Conservation (phyloP, 2,329 filamentous ascomycete genomes). For the Fusarium graminum region DNA sequence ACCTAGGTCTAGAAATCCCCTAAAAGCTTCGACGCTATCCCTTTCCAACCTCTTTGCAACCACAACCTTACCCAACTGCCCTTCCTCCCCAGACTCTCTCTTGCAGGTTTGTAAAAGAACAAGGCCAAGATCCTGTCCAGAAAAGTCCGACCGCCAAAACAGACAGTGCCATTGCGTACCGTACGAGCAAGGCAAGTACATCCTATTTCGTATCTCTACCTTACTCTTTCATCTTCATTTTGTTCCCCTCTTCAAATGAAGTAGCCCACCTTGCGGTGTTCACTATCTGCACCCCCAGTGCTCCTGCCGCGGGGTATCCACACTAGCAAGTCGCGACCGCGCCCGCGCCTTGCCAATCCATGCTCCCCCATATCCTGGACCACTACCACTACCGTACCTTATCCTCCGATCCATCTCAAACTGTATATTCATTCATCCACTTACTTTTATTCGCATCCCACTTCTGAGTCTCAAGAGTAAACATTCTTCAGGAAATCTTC, state of each 20-base stretch:
- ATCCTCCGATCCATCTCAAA: constrained; percentile 43
- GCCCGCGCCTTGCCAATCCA: constrained; percentile 52
- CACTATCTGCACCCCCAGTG: constrained; percentile 41
- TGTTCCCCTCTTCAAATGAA: constrained; percentile 7
- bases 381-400: constrained; percentile 15
- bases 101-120: not conserved
- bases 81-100: not conserved
- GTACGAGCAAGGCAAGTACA: constrained; percentile 3
- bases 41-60: constrained; percentile 28
- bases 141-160: not conserved
- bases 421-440: constrained; percentile 41
- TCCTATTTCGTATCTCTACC: not conserved
- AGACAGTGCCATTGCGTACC: not conserved
- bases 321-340: constrained; percentile 52
- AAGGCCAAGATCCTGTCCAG: not conserved
- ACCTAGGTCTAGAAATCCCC: constrained; percentile 1
- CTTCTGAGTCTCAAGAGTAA: constrained; percentile 37
- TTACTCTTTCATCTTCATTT: not conserved
- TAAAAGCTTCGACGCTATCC: constrained; percentile 15
- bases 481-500: constrained; percentile 29
- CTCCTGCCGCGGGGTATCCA: constrained; percentile 52
- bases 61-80: not conserved
- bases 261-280: not conserved
- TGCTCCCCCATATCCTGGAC: constrained; percentile 45
- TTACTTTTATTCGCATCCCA: constrained; percentile 42